These are phyloP conservation scores for Apiosordaria backusii DNA, from an alignment of 495 filamentous ascomycete species.

Conservation along the genomic window DNA sequence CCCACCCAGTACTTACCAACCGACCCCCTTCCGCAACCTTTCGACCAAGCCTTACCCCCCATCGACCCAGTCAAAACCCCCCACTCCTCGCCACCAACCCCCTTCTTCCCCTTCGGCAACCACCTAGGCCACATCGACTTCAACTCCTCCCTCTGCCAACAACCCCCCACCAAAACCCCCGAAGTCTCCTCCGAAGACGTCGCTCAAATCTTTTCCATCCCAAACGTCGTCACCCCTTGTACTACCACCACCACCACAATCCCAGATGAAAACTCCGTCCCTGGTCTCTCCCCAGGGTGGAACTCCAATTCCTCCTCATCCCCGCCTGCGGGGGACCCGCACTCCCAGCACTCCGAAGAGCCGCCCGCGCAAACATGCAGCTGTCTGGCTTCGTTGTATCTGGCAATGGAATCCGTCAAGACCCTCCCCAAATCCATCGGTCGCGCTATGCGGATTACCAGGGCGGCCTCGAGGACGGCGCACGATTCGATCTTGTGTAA, in stretches of 20 bases:
- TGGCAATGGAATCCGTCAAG: conserved; percentile 46
- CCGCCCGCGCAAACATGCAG: conserved; percentile 23
- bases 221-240: too few relatives aligned
- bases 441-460: conserved; percentile 51
- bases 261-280: conserved; percentile 10
- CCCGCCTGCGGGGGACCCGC: conserved; percentile 7
- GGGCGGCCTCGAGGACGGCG: conserved; percentile 54
- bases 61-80: background rate
- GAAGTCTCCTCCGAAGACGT: conserved; percentile 21
- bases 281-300: conserved; percentile 19
- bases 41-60: background rate
- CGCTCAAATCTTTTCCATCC: conserved; percentile 9
- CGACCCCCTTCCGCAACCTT: background rate
- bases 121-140: conserved; percentile 20
- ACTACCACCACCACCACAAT: too few relatives aligned
- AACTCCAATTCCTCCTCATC: conserved; percentile 10
- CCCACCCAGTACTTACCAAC: background rate
- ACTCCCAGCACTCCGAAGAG: background rate
- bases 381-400: conserved; percentile 42
- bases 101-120: conserved; percentile 13
- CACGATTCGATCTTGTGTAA: conserved; percentile 58
- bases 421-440: conserved; percentile 40
- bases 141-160: conserved; percentile 6
- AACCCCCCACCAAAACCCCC: background rate
- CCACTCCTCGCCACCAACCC: background rate